These are phyloP conservation scores for Cercospora sp. DNA, from an alignment of 2,329 filamentous ascomycete genomes.

Conservation along the genomic window DNA sequence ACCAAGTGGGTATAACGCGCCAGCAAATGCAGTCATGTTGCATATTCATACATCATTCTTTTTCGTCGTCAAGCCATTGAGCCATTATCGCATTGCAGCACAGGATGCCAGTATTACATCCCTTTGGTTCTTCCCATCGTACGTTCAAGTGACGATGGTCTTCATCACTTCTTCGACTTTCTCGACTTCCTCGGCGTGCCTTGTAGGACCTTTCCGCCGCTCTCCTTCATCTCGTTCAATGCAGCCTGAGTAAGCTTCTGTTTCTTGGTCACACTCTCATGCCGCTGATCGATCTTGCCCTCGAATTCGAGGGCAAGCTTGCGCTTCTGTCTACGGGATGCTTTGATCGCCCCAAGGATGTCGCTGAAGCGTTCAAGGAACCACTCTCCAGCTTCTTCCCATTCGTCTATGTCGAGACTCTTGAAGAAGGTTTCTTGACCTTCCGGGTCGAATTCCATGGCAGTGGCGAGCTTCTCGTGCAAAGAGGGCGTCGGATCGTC, in stretches of 20 bases:
- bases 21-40: constrained; percentile 25
- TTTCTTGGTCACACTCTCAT: constrained; percentile 53
- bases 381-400: constrained; percentile 64
- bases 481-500: constrained; percentile 23
- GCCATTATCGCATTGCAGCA: not conserved
- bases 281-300: constrained; percentile 54
- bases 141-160: not conserved
- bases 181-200: constrained; percentile 44
- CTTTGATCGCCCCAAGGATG: constrained; percentile 54
- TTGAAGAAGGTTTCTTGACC: constrained; percentile 54
- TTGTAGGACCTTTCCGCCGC: constrained; percentile 55
- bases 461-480: constrained; percentile 25
- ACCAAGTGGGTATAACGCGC: constrained; percentile 26
- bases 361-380: constrained; percentile 57
- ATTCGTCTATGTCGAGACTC: constrained; percentile 54
- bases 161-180: constrained; percentile 25
- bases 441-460: constrained; percentile 18
- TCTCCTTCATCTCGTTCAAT: constrained; percentile 51
- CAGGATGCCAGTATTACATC: constrained; percentile 3
- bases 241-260: constrained; percentile 42
- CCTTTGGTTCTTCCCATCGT: not conserved
- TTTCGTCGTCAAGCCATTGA: constrained; percentile 5
- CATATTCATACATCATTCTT: constrained; percentile 11
- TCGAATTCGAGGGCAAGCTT: constrained; percentile 56
- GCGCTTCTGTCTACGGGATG: constrained; percentile 55